Evolutionary conservation across 768 basidiomycete genomes (phyloP), one percentile per base, ranked within the genome.

Genomic region (Boletus subcaerulescens): DNA sequence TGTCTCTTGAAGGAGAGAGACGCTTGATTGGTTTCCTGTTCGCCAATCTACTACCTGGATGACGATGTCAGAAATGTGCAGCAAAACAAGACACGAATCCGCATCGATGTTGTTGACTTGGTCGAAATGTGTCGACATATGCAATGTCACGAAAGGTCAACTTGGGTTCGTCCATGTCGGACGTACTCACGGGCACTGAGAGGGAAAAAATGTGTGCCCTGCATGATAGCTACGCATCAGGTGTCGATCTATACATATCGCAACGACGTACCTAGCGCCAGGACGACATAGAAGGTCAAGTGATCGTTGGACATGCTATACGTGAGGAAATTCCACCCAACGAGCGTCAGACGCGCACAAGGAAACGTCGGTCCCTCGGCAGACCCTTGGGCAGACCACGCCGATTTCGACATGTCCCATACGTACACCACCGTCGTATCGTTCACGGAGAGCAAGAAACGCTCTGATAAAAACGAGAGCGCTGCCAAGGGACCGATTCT

Each of bases 31-130:
- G 14, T 26, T 43, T 1, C 59, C 55, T 1, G 65, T 66, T 3
- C 64, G 61, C 75, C 76, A 78, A 45, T 74, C 61, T 8, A 78
- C 31, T 17, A 81, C 41, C 39, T 73, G 71, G 22, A 81, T 59
- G 11, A 50, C 39, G 22, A 59, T 59, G 6, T 68, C 59, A 10
- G 57, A 67, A 0, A 72, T 68, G 29, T 50, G 38, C 22, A 74
- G 68, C 4, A 71, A 66, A 18, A 73, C 55, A 8, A 74, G 64
- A 20, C 67, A 58, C 17, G 63, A 58, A 4, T 54, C 48, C 4
- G 68, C 65, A 17, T 76, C 67, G 38, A 81, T 67, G 15, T 68
- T 22, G 74, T 62, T 8, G 66, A 62, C 45, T 66, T 3, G 6
- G 17, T 32, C 22, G 14, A n/a, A 15, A 11, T 26, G 56, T 40